phyloP scores from a whole-genome alignment of 305 asterid genomes.

The Fraxinus nigra region DNA sequence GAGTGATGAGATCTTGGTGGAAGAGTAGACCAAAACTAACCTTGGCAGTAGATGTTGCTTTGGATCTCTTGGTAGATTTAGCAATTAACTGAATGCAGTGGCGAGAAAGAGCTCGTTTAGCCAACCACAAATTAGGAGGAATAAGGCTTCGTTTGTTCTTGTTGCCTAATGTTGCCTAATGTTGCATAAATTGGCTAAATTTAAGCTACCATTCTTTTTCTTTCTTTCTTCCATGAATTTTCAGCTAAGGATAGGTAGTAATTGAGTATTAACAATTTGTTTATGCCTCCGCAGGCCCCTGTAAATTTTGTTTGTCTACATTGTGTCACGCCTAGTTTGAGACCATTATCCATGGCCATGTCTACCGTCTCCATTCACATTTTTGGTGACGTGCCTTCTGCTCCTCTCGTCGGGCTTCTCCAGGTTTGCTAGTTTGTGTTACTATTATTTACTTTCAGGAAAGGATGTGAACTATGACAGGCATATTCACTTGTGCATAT shows the following conservation, averaged over 20 bases:
- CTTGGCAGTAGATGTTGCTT: background rate
- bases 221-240: background rate
- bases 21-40: background rate
- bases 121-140: background rate
- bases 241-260: background rate
- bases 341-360: slow-evolving; percentile 90
- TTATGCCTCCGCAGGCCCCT: slow-evolving; percentile 62
- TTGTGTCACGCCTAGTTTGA: slow-evolving; percentile 77
- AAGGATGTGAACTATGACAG: background rate
- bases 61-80: background rate
- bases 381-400: slow-evolving; percentile 92
- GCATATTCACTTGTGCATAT: background rate
- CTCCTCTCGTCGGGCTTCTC: slow-evolving; percentile 92
- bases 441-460: slow-evolving; percentile 16
- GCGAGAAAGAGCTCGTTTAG: background rate
- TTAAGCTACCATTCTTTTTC: background rate
- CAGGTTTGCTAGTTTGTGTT: slow-evolving; percentile 63
- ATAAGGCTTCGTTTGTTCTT: no score
- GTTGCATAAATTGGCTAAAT: background rate
- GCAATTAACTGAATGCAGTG: background rate
- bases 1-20: background rate
- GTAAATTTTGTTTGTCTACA: slow-evolving; percentile 90
- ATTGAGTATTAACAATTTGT: background rate
- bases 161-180: no score
- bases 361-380: slow-evolving; percentile 88